phyloP scores from a whole-genome alignment of 768 basidiomycete species.

The Austroboletus eburneus region DNA sequence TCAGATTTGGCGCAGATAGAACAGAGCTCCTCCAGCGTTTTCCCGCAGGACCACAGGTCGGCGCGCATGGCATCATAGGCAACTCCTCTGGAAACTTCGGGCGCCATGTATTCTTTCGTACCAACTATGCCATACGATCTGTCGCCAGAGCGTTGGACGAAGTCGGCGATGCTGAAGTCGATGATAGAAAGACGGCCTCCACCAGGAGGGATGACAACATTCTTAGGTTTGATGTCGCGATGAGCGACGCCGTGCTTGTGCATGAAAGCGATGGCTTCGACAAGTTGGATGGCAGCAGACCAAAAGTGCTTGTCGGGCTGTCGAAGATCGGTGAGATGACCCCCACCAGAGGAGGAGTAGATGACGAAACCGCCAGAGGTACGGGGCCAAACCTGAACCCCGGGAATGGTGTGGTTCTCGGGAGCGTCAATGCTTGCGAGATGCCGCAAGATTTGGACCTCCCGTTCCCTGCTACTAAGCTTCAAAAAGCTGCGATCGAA shows the following conservation, averaged over 20 bases:
- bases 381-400: neutral
- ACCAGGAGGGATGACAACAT: neutral
- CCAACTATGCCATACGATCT: neutral
- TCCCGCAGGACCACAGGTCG: conserved; percentile 5
- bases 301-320: neutral
- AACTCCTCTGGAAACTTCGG: neutral
- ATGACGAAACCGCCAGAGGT: neutral
- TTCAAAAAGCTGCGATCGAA: neutral
- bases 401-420: neutral
- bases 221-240: conserved; percentile 12
- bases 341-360: neutral
- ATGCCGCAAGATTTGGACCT: neutral
- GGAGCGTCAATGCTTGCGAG: neutral
- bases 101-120: neutral
- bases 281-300: neutral
- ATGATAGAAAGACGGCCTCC: neutral
- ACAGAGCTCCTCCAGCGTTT: neutral
- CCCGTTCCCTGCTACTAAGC: neutral
- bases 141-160: neutral
- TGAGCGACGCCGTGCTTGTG: conserved; percentile 14
- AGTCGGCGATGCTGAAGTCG: neutral
- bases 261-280: conserved; percentile 9
- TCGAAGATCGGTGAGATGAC: neutral
- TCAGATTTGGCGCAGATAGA: neutral
- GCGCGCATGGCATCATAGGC: neutral